Evolutionary conservation across 345 rosid species (phyloP).

Genomic region (Cardamine resedifolia): DNA sequence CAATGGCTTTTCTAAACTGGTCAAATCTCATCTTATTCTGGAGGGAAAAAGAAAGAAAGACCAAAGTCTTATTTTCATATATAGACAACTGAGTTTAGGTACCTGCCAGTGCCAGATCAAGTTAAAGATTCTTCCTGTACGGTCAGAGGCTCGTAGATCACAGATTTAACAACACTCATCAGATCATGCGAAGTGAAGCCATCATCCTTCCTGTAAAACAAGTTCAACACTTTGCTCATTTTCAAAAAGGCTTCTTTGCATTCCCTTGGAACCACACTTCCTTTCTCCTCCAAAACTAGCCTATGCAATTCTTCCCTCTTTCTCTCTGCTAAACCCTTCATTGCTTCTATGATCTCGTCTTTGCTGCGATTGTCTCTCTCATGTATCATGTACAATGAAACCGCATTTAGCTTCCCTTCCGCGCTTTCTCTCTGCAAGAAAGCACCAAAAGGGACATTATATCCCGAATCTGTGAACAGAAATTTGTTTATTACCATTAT

Average conservation of each 20-base stretch:
- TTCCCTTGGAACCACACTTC: constrained; percentile 56
- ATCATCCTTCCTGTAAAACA: constrained; percentile 71
- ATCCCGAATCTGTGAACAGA: background rate
- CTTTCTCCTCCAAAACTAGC: constrained; percentile 56
- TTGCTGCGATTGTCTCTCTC: constrained; percentile 30
- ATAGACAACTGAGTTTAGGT: background rate
- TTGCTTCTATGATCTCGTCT: constrained; percentile 43
- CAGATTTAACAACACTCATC: constrained; percentile 46
- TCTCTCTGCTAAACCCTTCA: constrained; percentile 37
- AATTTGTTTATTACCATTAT: background rate
- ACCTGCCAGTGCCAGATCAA: background rate
- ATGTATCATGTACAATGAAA: constrained; percentile 56
- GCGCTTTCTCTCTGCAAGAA: constrained; percentile 61
- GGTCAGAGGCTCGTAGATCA: constrained; percentile 49
- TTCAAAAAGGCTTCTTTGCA: constrained; percentile 81
- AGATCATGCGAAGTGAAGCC: constrained; percentile 67
- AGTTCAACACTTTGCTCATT: constrained; percentile 66
- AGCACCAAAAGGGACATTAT: background rate
- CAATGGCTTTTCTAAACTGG: too few species aligned
- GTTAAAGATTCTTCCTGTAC: constrained; percentile 22
- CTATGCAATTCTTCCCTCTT: constrained; percentile 51
- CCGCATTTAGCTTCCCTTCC: constrained; percentile 73
- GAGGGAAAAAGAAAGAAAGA: too few species aligned
- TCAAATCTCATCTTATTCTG: too few species aligned
- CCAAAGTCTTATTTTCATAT: background rate